Evolutionary conservation across 495 filamentous ascomycete genomes (phyloP).

Genomic region (Xylaria nigripes): DNA sequence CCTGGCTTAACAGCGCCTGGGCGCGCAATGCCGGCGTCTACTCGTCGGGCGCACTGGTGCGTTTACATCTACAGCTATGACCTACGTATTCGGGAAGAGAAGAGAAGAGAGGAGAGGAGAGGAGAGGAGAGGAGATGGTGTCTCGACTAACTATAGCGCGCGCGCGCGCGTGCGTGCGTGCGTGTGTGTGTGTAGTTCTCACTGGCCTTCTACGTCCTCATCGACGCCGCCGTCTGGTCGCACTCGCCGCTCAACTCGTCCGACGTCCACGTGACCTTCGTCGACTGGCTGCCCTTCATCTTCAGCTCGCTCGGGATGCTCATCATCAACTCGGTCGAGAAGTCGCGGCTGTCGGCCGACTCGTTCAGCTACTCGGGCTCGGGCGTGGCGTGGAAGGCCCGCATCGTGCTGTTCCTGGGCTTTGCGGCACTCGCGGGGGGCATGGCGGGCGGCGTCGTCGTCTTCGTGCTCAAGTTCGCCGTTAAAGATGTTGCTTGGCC

Average conservation of each 20-base stretch:
- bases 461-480: slow-evolving; percentile 87
- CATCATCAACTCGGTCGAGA: slow-evolving; percentile 98
- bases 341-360: slow-evolving; percentile 76
- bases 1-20: slow-evolving; percentile 84
- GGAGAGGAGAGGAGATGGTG: background rate
- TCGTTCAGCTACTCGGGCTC: slow-evolving; percentile 77
- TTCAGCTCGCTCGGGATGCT: slow-evolving; percentile 93
- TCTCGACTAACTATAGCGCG: background rate
- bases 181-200: slow-evolving; percentile 64
- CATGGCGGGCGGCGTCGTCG: slow-evolving; percentile 82
- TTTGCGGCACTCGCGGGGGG: slow-evolving; percentile 93
- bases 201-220: slow-evolving; percentile 89
- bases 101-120: background rate
- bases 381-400: slow-evolving; percentile 92
- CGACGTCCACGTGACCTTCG: slow-evolving; percentile 81
- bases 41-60: slow-evolving; percentile 74
- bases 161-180: background rate
- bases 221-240: slow-evolving; percentile 86
- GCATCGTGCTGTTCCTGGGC: slow-evolving; percentile 89
- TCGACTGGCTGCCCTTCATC: slow-evolving; percentile 98
- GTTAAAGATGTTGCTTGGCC: slow-evolving; percentile 71
- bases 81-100: background rate
- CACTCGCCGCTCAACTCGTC: slow-evolving; percentile 69
- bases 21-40: slow-evolving; percentile 78
- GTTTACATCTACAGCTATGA: slow-evolving; percentile 26